Base-by-base conservation (phyloP, 2,329 filamentous ascomycete genomes). In the Colletotrichum falcatum region DNA sequence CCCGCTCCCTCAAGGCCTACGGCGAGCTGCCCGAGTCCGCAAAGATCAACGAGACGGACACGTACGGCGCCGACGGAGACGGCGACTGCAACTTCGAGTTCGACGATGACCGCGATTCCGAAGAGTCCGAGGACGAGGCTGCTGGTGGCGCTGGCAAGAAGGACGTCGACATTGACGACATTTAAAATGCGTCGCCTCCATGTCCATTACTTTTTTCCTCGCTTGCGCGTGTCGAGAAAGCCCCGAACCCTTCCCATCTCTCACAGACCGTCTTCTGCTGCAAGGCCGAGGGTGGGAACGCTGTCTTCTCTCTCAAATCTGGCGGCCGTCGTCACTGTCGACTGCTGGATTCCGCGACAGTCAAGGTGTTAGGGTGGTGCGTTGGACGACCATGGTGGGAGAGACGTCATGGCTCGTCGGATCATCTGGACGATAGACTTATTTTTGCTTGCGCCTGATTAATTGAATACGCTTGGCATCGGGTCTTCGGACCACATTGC, bases 11-110 rank as follows among this genome's bases (percentile, higher is more conserved):
- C 79, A 98, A 98, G 87, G 94, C 94, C 73, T 98, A 98, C 83
- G 96, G 96, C 82, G 96, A 99, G 84, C 88, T 99, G 72, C 96
- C 96, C 76, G 96, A 98, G 86, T 93, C 90, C 79, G 96, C 96
- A 82, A 98, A 98, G 92, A 99, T 99, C 90, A 99, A 99, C 90
- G 96, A 99, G 90, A 97, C 94, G 74, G 96, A 98, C 83, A 97
- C 94, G 58, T 97, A 92, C 79, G 90, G 94, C 79, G 93, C 95
- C 83, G 93, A 95, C 82, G 95, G 94, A 83, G 92, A 97, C 82
- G 95, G 96, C 83, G 94, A 97, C 79, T 94, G 93, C 85, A 96
- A 96, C 85, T 97, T 99, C 87, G 96, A 98, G 86, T 98, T 98
- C 87, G 96, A 97, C 85, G 95, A 98, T 83, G 95, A 97, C 83